Evolutionary conservation across 768 basidiomycete genomes (phyloP).

Genomic region (Tephrocybe rancida): DNA sequence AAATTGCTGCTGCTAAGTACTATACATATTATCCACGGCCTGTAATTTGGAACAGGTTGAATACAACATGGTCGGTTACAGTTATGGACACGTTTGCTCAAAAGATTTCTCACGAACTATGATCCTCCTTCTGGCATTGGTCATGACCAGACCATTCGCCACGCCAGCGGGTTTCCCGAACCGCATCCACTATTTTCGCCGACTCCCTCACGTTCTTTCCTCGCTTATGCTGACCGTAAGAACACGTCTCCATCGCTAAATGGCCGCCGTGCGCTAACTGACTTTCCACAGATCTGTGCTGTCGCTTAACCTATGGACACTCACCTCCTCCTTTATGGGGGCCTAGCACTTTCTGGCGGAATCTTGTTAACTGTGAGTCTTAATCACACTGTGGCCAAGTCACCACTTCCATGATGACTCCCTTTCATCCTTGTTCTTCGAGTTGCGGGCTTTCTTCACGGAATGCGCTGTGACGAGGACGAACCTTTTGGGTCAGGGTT

Average conservation of each 20-base stretch:
- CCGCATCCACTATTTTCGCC: conserved; percentile 10
- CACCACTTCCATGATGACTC: conserved; percentile 50
- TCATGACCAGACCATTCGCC: too few relatives aligned
- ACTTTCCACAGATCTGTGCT: conserved; percentile 3
- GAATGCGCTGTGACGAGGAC: conserved; percentile 65
- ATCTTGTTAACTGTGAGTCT: conserved; percentile 40
- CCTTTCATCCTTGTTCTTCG: conserved; percentile 94
- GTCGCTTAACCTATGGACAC: conserved; percentile 28
- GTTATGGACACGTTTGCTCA: conserved; percentile 8
- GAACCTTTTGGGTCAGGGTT: conserved; percentile 57
- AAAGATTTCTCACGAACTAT: conserved; percentile 19
- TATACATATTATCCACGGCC: conserved; percentile 9
- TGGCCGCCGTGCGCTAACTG: too few relatives aligned
- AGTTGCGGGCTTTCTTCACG: conserved; percentile 57
- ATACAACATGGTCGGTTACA: not conserved
- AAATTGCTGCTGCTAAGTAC: not conserved
- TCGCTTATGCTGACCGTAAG: conserved; percentile 19
- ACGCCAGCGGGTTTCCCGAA: conserved; percentile 9
- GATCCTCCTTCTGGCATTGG: conserved; percentile 1
- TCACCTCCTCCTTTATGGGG: conserved; percentile 36
- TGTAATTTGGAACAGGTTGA: conserved; percentile 5
- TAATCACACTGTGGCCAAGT: not conserved
- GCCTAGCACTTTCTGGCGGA: conserved; percentile 31
- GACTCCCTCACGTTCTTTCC: not conserved
- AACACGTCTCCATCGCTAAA: not conserved